Evolutionary conservation across 495 filamentous ascomycete species (phyloP), one percentile per base, ranked within the genome.

Genomic region (Penicillium manginii): DNA sequence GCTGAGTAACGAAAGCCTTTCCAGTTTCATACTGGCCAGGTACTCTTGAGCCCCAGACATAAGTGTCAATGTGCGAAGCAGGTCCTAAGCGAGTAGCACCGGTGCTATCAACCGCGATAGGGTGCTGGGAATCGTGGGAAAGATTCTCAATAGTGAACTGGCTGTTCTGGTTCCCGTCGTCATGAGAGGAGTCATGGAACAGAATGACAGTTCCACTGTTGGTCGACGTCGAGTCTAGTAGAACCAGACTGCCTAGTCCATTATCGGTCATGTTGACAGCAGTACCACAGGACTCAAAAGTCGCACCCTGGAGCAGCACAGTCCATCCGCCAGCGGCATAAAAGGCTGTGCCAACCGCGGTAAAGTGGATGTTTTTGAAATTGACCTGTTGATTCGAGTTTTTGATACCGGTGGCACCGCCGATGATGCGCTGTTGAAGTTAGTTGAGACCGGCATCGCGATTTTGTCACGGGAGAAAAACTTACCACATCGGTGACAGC

Each of bases 341-440:
- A 33, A 80, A 78, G 2, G 56, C 79, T 4, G 65, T 81, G 21
- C 50, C 68, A 39, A 76, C 78, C 8, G 58, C 57, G 29, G 62
- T 64, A 62, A 84, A 84, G 12, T 64, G 66, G 7, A 83, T 64
- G 29, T 72, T 71, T 56, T 82, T 82, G 62, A 83, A 73, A 50
- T 78, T 75, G 57, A 81, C 81, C 67, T 84, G 80, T 63, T 85
- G 81, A 53, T 81, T 83, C 15, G 69, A 64, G 73, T 72, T 73
- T 40, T 69, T 60, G 39, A 84, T 74, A 14, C 81, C 83, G 26
- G 81, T 71, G 0, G 67, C 75, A 12, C 82, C 81, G 35, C 83
- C 82, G 17, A 51, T 62, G 56, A 85, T 80, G 17, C 63, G 78
- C 64, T 86, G 21, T 26, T 1, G 14, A 58, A 22, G 33, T 64